Conservation (phyloP, 2,329 filamentous ascomycete species). For the Talaromyces pinophilus region DNA sequence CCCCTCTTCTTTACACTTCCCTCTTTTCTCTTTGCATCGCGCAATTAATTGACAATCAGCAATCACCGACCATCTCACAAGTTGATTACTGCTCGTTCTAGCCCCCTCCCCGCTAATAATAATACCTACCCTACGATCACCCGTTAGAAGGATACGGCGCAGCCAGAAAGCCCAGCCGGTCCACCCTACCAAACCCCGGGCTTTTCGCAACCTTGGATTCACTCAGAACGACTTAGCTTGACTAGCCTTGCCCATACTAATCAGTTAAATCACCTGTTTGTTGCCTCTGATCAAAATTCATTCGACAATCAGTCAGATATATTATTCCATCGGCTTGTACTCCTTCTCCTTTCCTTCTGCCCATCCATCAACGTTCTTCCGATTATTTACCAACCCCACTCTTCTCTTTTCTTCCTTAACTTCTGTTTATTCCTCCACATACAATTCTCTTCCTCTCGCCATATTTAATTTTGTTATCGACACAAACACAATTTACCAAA, state of each 20-base stretch:
- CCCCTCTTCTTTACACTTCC: neutral
- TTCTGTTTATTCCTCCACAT: neutral
- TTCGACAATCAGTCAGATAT: constrained; percentile 2
- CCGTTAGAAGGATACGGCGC: constrained; percentile 5
- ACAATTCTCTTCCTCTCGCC: neutral
- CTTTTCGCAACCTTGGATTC: constrained; percentile 8
- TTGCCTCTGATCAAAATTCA: constrained; percentile 4
- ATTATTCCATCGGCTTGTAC: neutral
- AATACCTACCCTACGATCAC: neutral
- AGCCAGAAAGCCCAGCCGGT: constrained; percentile 12
- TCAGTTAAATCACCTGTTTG: neutral
- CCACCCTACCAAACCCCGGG: constrained; percentile 15
- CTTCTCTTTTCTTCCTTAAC: neutral
- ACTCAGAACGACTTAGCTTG: neutral
- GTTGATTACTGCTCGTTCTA: constrained; percentile 1
- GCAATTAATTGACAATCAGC: neutral
- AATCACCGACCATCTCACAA: neutral
- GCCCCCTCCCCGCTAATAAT: constrained; percentile 4
- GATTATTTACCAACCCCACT: constrained; percentile 12
- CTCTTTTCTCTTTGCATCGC: neutral
- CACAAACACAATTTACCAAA: neutral
- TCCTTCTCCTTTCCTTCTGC: no score
- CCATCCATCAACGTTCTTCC: neutral
- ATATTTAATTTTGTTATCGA: neutral
- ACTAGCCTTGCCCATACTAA: neutral